These are phyloP conservation scores for Microsporum canis DNA, from an alignment of 2,329 filamentous ascomycete species.

Conservation along the genomic window DNA sequence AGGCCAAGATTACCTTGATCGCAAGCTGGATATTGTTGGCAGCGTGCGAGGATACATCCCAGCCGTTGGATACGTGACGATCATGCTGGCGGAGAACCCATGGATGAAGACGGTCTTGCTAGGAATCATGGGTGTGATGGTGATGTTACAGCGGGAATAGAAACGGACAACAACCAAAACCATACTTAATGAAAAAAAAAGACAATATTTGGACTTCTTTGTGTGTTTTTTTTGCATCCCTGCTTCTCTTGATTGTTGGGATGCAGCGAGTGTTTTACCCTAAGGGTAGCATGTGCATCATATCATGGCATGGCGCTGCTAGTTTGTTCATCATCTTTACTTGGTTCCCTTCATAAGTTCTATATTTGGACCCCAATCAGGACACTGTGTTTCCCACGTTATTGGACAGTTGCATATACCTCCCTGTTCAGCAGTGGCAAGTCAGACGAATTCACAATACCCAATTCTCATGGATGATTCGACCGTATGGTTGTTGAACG, in stretches of 20 bases:
- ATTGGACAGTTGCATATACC: background rate
- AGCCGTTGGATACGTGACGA: constrained; percentile 93
- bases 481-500: background rate
- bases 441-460: background rate
- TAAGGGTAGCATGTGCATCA: background rate
- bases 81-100: constrained; percentile 85
- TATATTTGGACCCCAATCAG: background rate
- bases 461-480: background rate
- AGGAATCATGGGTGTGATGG: constrained; percentile 87
- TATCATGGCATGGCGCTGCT: background rate
- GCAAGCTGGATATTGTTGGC: constrained; percentile 77
- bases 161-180: background rate
- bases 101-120: constrained; percentile 95
- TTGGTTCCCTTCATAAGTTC: background rate
- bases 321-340: background rate
- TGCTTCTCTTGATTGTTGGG: background rate
- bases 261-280: background rate
- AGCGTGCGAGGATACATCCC: constrained; percentile 87
- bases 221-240: background rate
- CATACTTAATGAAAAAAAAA: background rate
- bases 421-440: background rate
- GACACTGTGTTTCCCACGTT: background rate
- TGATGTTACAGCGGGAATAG: constrained; percentile 82
- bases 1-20: constrained; percentile 75
- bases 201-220: background rate